These are phyloP conservation scores for Ricinus communis DNA, from an alignment of 345 rosid genomes.

Conservation along the genomic window DNA sequence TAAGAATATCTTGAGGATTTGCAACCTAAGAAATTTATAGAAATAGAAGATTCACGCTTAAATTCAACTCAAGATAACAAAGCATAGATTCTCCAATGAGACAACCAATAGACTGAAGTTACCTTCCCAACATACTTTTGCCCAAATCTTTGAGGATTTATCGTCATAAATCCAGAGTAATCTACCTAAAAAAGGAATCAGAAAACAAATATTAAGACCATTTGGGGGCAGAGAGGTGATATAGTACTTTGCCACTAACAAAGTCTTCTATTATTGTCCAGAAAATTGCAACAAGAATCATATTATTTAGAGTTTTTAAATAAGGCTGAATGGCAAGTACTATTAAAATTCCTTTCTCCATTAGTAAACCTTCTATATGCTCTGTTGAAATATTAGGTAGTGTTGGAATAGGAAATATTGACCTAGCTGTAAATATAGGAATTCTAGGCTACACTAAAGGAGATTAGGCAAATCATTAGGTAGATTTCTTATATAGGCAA, in stretches of 20 bases:
- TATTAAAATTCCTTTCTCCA: background rate
- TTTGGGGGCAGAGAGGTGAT: background rate
- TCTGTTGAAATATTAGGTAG: background rate
- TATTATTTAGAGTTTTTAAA: background rate
- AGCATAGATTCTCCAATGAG: constrained; percentile 6
- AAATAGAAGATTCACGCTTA: background rate
- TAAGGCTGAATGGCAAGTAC: background rate
- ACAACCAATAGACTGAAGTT: constrained; percentile 21
- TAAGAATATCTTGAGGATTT: constrained; percentile 96
- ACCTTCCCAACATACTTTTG: constrained; percentile 99
- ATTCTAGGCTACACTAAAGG: too few relatives aligned
- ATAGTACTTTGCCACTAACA: background rate
- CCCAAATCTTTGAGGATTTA: constrained; percentile 98
- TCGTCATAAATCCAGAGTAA: constrained; percentile 97
- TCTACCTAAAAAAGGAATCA: constrained; percentile 76
- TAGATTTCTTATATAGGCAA: too few relatives aligned
- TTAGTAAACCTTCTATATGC: background rate
- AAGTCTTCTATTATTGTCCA: background rate
- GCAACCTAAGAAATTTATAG: constrained; percentile 61
- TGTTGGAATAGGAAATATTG: too few relatives aligned
- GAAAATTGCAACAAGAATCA: background rate
- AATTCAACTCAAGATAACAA: constrained; percentile 12
- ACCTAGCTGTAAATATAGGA: too few relatives aligned
- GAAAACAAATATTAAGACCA: constrained; percentile 1
- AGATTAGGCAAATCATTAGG: too few relatives aligned